Evolutionary conservation across 441 rosid genomes (phyloP), one percentile per base, ranked within the genome.

Genomic region (Geranium incanum): DNA sequence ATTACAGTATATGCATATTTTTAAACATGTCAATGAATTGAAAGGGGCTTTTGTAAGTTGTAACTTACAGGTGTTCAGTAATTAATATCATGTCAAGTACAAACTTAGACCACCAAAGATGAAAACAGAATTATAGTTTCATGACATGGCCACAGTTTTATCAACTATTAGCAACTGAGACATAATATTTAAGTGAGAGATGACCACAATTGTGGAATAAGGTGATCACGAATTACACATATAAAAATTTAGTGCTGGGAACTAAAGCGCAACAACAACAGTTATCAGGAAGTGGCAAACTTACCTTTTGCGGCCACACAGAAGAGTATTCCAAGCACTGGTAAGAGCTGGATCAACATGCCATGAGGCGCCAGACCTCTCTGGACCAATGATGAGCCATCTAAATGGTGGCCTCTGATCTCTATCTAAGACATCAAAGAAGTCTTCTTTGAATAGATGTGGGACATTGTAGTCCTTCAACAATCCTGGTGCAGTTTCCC

Each of bases 331-430:
- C 99, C 99, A 94, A 68, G 99, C 99, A 70, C 97, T 89, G 73
- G 99, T 91, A 70, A 94, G 99, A 70, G 99, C 88, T 50, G 99
- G 99, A 82, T 94, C 97, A 72, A 94, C 90, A 82, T 94, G 99
- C 97, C 99, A 94, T 66, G 97, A 94, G 60, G 99, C 99, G 76
- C 97, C 99, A 68, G 97, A 94, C 77, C 99, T 89, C 91, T 92
- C 91, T 5, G 99, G 97, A 52, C 99, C 99, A 74, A 94, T 84
- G 64, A 92, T 89, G 79, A 94, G 82, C 99, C 99, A 94, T 85
- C 94, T 88, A 78, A 76, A 92, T 15, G 97, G 87, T 50, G 99
- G 99, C 39, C 97, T 89, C 72, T 82, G 82, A 68, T 90, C 92
- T 72, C 68, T 70, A 81, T 88, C 92, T 68, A 94, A 83, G 76